Conservation (phyloP, 371 early-diverging fungal genomes). For the Syncephalastrum sp. region DNA sequence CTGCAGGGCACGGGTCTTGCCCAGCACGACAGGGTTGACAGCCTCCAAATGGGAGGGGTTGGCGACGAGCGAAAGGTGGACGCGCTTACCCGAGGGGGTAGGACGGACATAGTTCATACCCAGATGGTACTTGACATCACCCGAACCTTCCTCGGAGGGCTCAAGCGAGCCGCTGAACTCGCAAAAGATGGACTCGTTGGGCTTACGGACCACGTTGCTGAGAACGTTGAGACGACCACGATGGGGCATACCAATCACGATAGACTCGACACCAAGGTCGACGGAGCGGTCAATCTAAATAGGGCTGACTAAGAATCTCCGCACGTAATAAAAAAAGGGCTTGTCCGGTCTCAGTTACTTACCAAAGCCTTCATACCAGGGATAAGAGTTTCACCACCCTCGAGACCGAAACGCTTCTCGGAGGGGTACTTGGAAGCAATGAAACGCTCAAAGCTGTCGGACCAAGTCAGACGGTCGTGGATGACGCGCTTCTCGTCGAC, state of each 20-base stretch:
- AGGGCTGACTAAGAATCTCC: too few species aligned
- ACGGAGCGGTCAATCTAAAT: slow-evolving; percentile 88
- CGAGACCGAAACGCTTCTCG: slow-evolving; percentile 97
- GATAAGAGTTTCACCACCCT: slow-evolving; percentile 95
- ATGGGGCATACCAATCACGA: slow-evolving; percentile 98
- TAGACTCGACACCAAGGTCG: slow-evolving; percentile 89
- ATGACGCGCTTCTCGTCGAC: slow-evolving; percentile 88
- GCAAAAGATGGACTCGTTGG: slow-evolving; percentile 95
- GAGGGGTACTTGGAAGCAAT: slow-evolving; percentile 94
- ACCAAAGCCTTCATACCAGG: slow-evolving; percentile 97
- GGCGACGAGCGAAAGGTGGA: slow-evolving; percentile 93
- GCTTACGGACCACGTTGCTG: slow-evolving; percentile 96
- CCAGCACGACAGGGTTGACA: slow-evolving; percentile 95
- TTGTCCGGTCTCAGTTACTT: slow-evolving; percentile 20
- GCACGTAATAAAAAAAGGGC: background rate
- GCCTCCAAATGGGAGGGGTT: slow-evolving; percentile 99
- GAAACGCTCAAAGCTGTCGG: slow-evolving; percentile 94
- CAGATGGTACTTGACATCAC: slow-evolving; percentile 98
- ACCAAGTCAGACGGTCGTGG: slow-evolving; percentile 95
- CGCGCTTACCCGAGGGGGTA: slow-evolving; percentile 93
- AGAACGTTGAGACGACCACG: slow-evolving; percentile 98
- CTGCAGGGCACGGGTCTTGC: slow-evolving; percentile 94
- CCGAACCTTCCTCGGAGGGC: slow-evolving; percentile 90
- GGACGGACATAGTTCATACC: slow-evolving; percentile 97
- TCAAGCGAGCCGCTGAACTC: slow-evolving; percentile 86